These are phyloP conservation scores for Citrus mangshanensis DNA, from an alignment of 345 rosid species.

Conservation along the genomic window DNA sequence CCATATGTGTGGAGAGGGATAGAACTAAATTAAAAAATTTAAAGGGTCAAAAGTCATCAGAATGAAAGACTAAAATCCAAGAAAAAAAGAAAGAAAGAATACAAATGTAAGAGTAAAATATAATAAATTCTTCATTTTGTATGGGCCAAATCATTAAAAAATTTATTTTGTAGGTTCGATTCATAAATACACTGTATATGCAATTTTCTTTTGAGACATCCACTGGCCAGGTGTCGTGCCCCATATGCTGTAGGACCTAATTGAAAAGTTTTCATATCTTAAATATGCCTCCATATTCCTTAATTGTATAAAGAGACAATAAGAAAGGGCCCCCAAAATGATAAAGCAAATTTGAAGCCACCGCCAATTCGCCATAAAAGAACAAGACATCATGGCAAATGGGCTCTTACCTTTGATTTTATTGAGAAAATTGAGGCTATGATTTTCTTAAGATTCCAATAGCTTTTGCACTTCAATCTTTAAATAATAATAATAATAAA, in stretches of 20 bases:
- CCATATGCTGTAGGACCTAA: background rate
- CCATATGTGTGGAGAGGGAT: too few relatives aligned
- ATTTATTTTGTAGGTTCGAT: too few relatives aligned
- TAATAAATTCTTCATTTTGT: too few relatives aligned
- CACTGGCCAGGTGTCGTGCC: too few relatives aligned
- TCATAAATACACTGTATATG: too few relatives aligned
- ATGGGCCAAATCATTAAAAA: too few relatives aligned
- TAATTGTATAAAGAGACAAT: background rate
- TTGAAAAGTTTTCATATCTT: background rate
- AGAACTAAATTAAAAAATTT: too few relatives aligned
- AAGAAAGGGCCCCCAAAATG: background rate
- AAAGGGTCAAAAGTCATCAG: too few relatives aligned
- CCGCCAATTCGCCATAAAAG: background rate
- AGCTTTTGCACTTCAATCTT: conserved; percentile 9
- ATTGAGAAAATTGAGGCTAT: background rate
- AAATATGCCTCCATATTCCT: background rate
- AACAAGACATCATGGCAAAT: background rate
- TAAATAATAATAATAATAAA: background rate
- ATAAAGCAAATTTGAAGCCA: background rate
- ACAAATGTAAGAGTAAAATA: too few relatives aligned
- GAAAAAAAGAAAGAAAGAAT: too few relatives aligned
- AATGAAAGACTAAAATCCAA: too few relatives aligned
- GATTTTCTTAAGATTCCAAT: conserved; percentile 26
- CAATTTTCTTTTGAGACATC: too few relatives aligned
- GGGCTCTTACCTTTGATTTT: conserved; percentile 2